Evolutionary conservation across 495 filamentous ascomycete genomes (phyloP).

Genomic region (Aspergillus diversus): DNA sequence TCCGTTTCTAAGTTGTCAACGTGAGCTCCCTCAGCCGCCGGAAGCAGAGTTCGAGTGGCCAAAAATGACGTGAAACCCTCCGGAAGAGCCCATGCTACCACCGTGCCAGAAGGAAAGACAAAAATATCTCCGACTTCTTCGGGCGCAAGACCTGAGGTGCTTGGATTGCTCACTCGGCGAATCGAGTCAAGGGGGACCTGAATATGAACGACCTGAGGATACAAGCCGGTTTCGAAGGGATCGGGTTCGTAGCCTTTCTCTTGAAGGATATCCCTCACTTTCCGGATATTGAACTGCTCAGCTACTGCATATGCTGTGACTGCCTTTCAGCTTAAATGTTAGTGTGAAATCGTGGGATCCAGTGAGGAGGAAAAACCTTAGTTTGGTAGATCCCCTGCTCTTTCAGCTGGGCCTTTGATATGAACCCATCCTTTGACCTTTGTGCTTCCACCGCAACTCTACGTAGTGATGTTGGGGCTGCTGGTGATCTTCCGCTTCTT

Average conservation of each 20-base stretch:
- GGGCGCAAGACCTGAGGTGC: conserved; percentile 57
- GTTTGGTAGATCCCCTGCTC: conserved; percentile 49
- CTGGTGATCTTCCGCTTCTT: conserved; percentile 48
- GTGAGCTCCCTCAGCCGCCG: conserved; percentile 77
- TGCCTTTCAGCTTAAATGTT: conserved; percentile 46
- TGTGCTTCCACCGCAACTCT: conserved; percentile 64
- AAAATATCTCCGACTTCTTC: conserved; percentile 84
- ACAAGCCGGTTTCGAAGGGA: conserved; percentile 62
- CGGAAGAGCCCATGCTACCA: conserved; percentile 86
- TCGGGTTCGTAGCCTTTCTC: conserved; percentile 70
- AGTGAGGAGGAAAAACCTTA: conserved; percentile 35
- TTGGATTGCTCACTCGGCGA: conserved; percentile 54
- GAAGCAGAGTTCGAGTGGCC: conserved; percentile 71
- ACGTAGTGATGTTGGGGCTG: conserved; percentile 58
- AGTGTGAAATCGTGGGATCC: conserved; percentile 22
- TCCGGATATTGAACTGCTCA: conserved; percentile 80
- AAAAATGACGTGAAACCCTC: conserved; percentile 70
- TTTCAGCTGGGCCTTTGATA: conserved; percentile 41
- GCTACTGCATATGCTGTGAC: conserved; percentile 85
- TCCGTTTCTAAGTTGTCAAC: conserved; percentile 75
- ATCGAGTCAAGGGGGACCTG: conserved; percentile 60
- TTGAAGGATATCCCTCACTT: conserved; percentile 69
- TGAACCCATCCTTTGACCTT: conserved; percentile 54
- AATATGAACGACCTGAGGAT: conserved; percentile 68
- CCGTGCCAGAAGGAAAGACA: conserved; percentile 95